These are phyloP conservation scores for Chimonanthus praecox DNA, from an alignment of 164 flowering plant species.

Conservation along the genomic window DNA sequence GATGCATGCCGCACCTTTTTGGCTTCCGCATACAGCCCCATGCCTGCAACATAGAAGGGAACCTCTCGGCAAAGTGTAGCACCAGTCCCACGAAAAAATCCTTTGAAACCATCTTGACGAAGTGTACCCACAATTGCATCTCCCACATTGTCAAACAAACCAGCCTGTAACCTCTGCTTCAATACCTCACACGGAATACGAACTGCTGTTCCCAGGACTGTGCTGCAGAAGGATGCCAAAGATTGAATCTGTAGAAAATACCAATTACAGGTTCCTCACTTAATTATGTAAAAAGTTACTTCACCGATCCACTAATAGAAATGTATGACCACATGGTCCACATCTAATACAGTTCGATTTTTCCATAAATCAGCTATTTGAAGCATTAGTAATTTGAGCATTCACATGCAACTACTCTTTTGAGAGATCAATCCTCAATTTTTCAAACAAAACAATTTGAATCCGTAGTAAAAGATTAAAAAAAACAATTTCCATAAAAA, in stretches of 20 bases:
- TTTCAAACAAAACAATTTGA: too few species aligned
- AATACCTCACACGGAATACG: slow-evolving; percentile 96
- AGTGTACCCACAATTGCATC: slow-evolving; percentile 87
- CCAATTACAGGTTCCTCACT: slow-evolving; percentile 3
- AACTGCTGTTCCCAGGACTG: slow-evolving; percentile 90
- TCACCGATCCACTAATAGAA: background rate
- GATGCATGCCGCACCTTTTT: slow-evolving; percentile 58
- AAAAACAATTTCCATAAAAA: too few species aligned
- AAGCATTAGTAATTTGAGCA: background rate
- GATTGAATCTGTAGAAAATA: slow-evolving; percentile 70
- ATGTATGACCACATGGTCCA: background rate
- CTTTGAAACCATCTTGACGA: slow-evolving; percentile 86
- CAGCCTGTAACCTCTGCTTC: slow-evolving; percentile 95
- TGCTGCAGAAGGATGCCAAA: slow-evolving; percentile 88
- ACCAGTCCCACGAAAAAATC: slow-evolving; percentile 97
- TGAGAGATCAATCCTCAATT: background rate
- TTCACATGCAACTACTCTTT: background rate
- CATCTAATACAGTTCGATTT: background rate
- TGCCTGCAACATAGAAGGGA: slow-evolving; percentile 98
- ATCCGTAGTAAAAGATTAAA: too few species aligned
- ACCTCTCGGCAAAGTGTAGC: slow-evolving; percentile 97
- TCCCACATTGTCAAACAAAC: slow-evolving; percentile 89
- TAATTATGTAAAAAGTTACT: too few species aligned
- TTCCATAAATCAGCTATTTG: background rate
- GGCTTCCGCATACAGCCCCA: slow-evolving; percentile 93